Evolutionary conservation across 2,329 filamentous ascomycete genomes (phyloP), one percentile per base, ranked within the genome.

Genomic region (Volutella citrinella): DNA sequence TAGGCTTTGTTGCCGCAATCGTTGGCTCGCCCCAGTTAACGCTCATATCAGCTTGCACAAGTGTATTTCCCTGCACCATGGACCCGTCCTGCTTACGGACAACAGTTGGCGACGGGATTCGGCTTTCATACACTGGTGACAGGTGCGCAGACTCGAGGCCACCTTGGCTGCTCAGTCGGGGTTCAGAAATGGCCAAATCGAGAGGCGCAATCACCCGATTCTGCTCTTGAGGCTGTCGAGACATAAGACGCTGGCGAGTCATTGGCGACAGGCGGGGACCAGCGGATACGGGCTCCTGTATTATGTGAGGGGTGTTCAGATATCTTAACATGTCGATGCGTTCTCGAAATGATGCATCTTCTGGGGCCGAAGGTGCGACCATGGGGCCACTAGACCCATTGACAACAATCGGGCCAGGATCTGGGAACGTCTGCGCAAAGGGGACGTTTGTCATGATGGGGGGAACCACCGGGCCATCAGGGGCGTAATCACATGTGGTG

Each of bases 71-170:
- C 10, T 46, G 40, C n/a, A 30, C 26, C 25, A 20, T 27, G 10
- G 22, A 10, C 8, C 43, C 17, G 30, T 42, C 48, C 30, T 70
- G 63, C 29, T 72, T 79, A 34, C 81, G 70, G 35, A 66, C 64
- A 10, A 73, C 66, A 4, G 72, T 83, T 3, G 84, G 83, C 3
- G 84, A 87, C 4, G 84, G 82, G 1, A 81, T 84, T n/a, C 75
- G 72, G 6, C 76, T 74, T 61, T 89, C 85, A 34, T 83, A 84
- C 1, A 89, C 84, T 1, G 85, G 85, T 1, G 85, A 89, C 3
- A 90, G 68, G 46, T 72, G 73, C 25, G 70, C 66, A 30, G 66
- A 53, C 8, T 76, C 73, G 9, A 47, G 40, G 11, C 48, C 48
- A 15, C 50, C 34, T 8, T 64, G 58, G 5, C 57, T 52, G 32